Evolutionary conservation across 192 early-diverging fungal genomes (phyloP), one percentile per base, ranked within the genome.

Genomic region (Podila verticillata): DNA sequence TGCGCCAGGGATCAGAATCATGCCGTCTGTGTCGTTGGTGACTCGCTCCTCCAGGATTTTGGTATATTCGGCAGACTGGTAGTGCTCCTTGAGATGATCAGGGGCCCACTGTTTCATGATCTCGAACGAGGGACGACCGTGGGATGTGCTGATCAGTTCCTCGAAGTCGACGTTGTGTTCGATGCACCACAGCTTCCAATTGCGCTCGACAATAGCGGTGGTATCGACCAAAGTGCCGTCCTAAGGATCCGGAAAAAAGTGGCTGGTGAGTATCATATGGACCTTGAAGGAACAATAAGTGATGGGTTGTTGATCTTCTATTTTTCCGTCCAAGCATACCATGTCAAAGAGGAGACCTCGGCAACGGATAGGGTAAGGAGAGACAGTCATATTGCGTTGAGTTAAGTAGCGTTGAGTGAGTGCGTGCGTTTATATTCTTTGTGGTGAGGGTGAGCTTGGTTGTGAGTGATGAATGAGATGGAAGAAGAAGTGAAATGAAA

Each of bases 211-310:
- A 28, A 84, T 65, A 7, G 68, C 75, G 0, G 87, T 88, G 0
- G 87, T 88, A 61, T 88, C 87, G 66, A 88, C 81, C 30, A 88
- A 62, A 2, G 87, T 88, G 32, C 85, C 85, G 63, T 88, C 87
- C 65, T 80, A 51, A 17, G 6, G 31, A 44, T 0, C n/a, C 1
- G 39, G 39, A 15, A 44, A 10, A 15, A 44, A 1, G 39, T 15
- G 10, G 17, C 4, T 15, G 39, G 15, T 44, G 39, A 15, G 39
- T 44, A 2, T 12, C 12, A 39, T 39, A 13, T 29, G 31, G 36
- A 39, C 4, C 31, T 39, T 30, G 24, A 31, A 22, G 9, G 51
- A n/a, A 4, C 1, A 19, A n/a, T 5, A 4, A 34, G 66, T 34
- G 28, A 8, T 13, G 32, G n/a, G 44, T 3, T 48, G 60, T 9